Evolutionary conservation across 805 yeast genomes (phyloP).

Genomic region (Blastobotrys terrestris): DNA sequence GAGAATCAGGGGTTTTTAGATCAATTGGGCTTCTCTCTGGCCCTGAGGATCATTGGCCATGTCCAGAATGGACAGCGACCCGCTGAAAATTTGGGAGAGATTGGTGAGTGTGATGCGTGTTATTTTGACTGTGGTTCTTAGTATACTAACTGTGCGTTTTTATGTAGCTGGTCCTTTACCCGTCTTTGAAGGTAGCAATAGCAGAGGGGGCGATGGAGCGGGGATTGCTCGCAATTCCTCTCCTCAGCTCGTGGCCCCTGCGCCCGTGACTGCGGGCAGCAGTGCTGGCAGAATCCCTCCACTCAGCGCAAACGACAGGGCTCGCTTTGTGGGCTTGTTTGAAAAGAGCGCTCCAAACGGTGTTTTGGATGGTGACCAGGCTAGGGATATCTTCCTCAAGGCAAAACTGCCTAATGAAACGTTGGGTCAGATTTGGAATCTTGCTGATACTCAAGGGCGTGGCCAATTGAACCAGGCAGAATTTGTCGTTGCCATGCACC

Average conservation of each 20-base stretch:
- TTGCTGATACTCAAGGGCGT: slow-evolving; percentile 68
- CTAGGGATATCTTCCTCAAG: slow-evolving; percentile 80
- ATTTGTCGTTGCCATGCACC: slow-evolving; percentile 90
- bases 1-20: slow-evolving; percentile 79
- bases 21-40: slow-evolving; percentile 73
- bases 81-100: slow-evolving; percentile 46
- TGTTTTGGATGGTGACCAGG: slow-evolving; percentile 66
- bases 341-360: slow-evolving; percentile 57
- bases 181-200: slow-evolving; percentile 41
- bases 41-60: slow-evolving; percentile 84
- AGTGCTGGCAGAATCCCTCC: slow-evolving; percentile 27
- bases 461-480: slow-evolving; percentile 71
- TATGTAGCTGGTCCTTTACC: slow-evolving; percentile 56
- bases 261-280: slow-evolving; percentile 4
- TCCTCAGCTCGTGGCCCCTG: slow-evolving; percentile 14
- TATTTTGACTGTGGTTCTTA: too few species aligned
- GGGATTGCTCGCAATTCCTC: not conserved
- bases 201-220: slow-evolving; percentile 4
- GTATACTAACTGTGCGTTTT: not conserved
- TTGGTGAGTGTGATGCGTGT: slow-evolving; percentile 8
- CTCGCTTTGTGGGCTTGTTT: slow-evolving; percentile 44
- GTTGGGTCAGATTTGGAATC: slow-evolving; percentile 82
- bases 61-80: slow-evolving; percentile 68
- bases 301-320: slow-evolving; percentile 30
- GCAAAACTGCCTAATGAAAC: slow-evolving; percentile 75